Base-by-base conservation (phyloP, 2,329 filamentous ascomycete genomes). In the Drechslera avenae region DNA sequence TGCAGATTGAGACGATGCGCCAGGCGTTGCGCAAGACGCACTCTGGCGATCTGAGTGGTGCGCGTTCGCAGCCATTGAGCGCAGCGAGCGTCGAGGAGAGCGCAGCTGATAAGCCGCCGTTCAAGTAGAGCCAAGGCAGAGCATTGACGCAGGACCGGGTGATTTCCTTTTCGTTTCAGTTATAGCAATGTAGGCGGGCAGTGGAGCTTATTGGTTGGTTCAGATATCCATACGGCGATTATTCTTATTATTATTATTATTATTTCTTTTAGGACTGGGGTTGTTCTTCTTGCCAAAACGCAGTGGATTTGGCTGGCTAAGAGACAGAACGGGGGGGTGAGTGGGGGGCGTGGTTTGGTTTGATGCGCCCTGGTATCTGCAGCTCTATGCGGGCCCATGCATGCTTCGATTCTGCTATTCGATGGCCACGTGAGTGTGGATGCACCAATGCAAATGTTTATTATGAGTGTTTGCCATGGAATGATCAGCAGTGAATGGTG, bases 1-100 rank as follows among this genome's bases (percentile, higher is more conserved):
- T 97, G 50, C 91, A 89, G 52, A 89, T 97, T 59, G 91, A 97
- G 79, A 97, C 92, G 3, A 96, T 97, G 92, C 83, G 87, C 44
- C 91, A 97, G 75, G 92, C 91, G 13, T 78, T 97, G 67, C 82
- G 89, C 68, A 87, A 90, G 72, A 96, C 91, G 12, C 90, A 86
- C 36, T 96, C 91, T 73, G 85, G 88, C 14, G 93, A 97, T 69
- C 76, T 97, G 50, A 76, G 79, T 32, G 75, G 76, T 30, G 64
- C 66, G 41, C 61, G 68, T 19, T 74, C 67, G 33, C 72, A 74
- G 60, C 71, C 73, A n/a, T 52, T 73, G 55, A 74, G 72, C 46
- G 70, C 73, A 30, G 68, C 68, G 39, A 72, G 69, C 46, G 56
- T 73, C 16, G 76, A 75, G 40, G 71, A 76, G 32, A 64, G 53